Conservation (phyloP, 441 rosid genomes). For the Brassica balearica region DNA sequence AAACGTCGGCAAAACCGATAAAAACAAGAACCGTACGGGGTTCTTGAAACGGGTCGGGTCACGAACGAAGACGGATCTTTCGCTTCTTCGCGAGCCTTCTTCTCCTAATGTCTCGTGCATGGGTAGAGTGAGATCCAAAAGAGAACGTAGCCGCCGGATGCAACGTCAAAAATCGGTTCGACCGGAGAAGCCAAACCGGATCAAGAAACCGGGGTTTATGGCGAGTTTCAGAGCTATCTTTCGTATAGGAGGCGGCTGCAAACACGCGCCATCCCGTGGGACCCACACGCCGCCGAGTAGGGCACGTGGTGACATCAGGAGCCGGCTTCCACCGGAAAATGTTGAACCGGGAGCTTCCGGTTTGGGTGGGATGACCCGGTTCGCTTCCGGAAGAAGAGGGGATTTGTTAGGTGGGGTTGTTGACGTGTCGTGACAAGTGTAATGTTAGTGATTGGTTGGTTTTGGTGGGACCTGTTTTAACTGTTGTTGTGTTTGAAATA, state of each 20-base stretch:
- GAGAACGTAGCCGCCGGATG: constrained; percentile 61
- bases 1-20: constrained; percentile 45
- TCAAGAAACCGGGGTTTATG: constrained; percentile 53
- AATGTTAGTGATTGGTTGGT: constrained; percentile 29
- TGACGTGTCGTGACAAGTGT: constrained; percentile 57
- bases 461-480: constrained; percentile 10
- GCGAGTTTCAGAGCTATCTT: constrained; percentile 64
- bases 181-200: constrained; percentile 41
- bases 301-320: constrained; percentile 54
- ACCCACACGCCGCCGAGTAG: not conserved
- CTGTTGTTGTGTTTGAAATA: constrained; percentile 10
- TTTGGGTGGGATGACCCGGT: constrained; percentile 77
- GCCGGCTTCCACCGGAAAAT: constrained; percentile 57
- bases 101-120: constrained; percentile 96
- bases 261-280: constrained; percentile 29
- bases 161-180: constrained; percentile 50
- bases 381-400: constrained; percentile 83
- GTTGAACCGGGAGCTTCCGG: constrained; percentile 49
- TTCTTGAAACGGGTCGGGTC: constrained; percentile 75
- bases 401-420: constrained; percentile 53
- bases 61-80: constrained; percentile 51
- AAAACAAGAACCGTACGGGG: constrained; percentile 48
- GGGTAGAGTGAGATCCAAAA: constrained; percentile 86
- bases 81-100: constrained; percentile 65
- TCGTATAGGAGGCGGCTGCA: constrained; percentile 48